Base-by-base conservation (phyloP, 306 rosid genomes). In the Pterocarpus macrocarpus region DNA sequence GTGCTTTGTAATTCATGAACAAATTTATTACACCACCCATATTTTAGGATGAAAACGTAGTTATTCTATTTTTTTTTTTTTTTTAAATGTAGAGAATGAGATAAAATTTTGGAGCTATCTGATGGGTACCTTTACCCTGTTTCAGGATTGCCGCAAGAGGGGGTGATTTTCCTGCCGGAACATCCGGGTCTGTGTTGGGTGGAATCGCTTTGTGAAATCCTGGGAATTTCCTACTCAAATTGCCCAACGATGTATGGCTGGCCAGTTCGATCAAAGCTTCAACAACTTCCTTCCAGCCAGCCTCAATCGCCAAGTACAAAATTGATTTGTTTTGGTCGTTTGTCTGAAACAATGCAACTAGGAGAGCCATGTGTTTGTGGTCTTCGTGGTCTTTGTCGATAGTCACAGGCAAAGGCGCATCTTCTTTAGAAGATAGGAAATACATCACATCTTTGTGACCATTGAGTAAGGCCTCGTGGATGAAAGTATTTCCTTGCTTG, bases 401-500 rank as follows among this genome's bases (percentile, higher is more conserved):
- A n/a, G n/a, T n/a, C n/a, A 1, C 28, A 38, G 41, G 41, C 41
- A 38, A 38, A 1, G 5, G 5, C 41, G 5, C 5, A 38, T 38
- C 41, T 38, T 38, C 41, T 38, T 38, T 1, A 38, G 41, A 38
- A 38, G 5, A 38, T 5, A 38, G 1, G 41, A 38, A 38, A 3
- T 11, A 1, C 2, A 2, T 11, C 62, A 71, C 41, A 38, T 22
- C 28, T 22, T 22, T 22, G 28, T 22, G 28, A 22, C 28, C 28
- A 22, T 1, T n/a, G n/a, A n/a, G n/a, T 22, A 22, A 22, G 28
- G 28, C 84, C 57, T 55, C 82, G 6, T 78, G 82, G 15, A 67
- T 8, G 35, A 78, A 35, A 44, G 10, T 41, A 5, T 78, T 78
- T 4, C 47, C 68, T 39, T 15, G 67, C 0, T 8, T 9, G 43